Base-by-base conservation (phyloP, 176 grass and related monocot species). In the Metroxylon sagu region DNA sequence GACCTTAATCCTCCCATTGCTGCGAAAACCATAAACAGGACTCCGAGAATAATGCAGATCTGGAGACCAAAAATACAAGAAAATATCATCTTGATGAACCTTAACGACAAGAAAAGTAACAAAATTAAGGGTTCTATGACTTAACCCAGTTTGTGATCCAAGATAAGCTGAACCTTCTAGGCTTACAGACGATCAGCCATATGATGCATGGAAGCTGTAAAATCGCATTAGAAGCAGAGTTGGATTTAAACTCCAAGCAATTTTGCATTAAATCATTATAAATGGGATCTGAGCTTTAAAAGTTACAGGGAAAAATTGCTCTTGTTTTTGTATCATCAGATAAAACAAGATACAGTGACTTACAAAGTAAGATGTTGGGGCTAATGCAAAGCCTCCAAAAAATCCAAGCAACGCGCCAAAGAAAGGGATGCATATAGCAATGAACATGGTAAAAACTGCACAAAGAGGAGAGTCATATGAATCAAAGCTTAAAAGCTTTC, bases 341-440 rank as follows among this genome's bases (percentile, higher is more conserved):
- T 1, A 35, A 31, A 27, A 72, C 25, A 73, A 43, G 16, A 50
- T 25, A 66, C 35, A 17, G 25, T 10, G 51, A 39, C 74, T 80
- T 55, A 89, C 81, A 48, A 75, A 85, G 71, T 85, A 85, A 19
- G 81, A 78, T 7, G 86, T 78, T 0, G 86, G 83, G 6, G 78
- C 78, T 18, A 74, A 73, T 0, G 68, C 74, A 14, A 77, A 86
- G 7, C 83, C 83, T 25, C 83, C 83, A 0, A 86, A 82, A 14
- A 86, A 86, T 21, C 78, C 78, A n/a, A 86, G 78, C 58, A 86
- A 53, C 52, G 73, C 73, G 7, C 68, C 68, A 3, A 89, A 89
- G 81, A 89, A 77, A 0, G 78, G 78, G 4, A 86, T 16, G 5
- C 62, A 35, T 39, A 82, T 74, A 18, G 17, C 83, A 30, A 82